Evolutionary conservation across 257 asterid genomes (phyloP), one percentile per base, ranked within the genome.

Genomic region (Solanum paucissectum): DNA sequence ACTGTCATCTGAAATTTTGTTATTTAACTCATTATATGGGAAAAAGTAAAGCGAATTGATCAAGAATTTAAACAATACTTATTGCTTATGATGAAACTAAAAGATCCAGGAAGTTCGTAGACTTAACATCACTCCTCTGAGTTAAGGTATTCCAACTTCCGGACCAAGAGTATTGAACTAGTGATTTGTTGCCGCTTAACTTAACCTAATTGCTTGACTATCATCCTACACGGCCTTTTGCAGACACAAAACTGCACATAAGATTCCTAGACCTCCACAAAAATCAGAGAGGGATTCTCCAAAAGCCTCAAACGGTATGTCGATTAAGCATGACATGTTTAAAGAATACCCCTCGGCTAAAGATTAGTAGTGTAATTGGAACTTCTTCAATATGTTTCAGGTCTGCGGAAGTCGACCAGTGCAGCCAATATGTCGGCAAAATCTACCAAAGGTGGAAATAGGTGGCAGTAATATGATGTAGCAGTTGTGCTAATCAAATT

Each of bases 261-360:
- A 89, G 86, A 81, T 89, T 86, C 89, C 92, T 89, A 87, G 90
- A 87, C 16, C 88, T 58, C 88, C 81, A 42, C 82, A 69, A 40
- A 91, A 58, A 85, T 79, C 90, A 36, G 87, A 88, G 74, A 76
- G 87, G 88, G 92, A 89, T 87, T 88, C 89, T 86, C 37, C 88
- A 37, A 91, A 84, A 58, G 62, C 49, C 90, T 86, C 90, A 46
- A 82, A 91, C 27, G 94, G 98, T 93, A 91, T 77, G 90, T 82
- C 49, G 25, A 49, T 82, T 42, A 38, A 64, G 27, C 29, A 84
- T 66, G 13, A 44, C 29, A 46, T 21, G 6, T n/a, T 25, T 37
- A 1, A 12, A 16, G 36, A 75, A 18, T 6, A 81, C 44, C 29
- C 68, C 68, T 5, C 23, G 29, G 42, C 11, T 49, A 46, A 82